Evolutionary conservation across 805 yeast genomes (phyloP).

Genomic region (Dipodascus albidus): DNA sequence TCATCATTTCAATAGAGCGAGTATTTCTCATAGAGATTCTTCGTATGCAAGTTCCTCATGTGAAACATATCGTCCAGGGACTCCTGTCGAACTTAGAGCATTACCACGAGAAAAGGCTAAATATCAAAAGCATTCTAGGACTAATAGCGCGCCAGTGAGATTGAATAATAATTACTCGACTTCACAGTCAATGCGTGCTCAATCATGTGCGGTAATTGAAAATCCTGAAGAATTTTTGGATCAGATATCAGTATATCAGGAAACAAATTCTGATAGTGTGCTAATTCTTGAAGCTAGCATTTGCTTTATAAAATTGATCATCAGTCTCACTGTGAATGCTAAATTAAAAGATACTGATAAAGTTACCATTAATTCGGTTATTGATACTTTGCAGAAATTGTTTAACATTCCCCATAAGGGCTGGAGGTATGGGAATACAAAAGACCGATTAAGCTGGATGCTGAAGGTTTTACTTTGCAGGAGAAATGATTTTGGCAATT

Average conservation of each 20-base stretch:
- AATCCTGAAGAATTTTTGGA: neutral
- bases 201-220: neutral
- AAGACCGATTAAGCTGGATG: neutral
- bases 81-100: neutral
- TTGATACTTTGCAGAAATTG: neutral
- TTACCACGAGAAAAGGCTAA: neutral
- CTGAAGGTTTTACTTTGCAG: neutral
- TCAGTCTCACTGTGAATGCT: neutral
- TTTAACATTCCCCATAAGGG: neutral
- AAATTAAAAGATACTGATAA: neutral
- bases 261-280: neutral
- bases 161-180: neutral
- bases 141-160: neutral
- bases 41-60: neutral
- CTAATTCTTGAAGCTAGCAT: neutral
- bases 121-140: neutral
- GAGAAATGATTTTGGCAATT: neutral
- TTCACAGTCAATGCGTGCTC: neutral
- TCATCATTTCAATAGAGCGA: neutral
- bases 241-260: neutral
- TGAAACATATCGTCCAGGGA: neutral
- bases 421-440: neutral
- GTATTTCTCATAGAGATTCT: neutral
- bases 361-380: neutral
- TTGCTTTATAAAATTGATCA: neutral